Evolutionary conservation across 352 stramenopile species (phyloP).

Genomic region (Phytophthora quininea): DNA sequence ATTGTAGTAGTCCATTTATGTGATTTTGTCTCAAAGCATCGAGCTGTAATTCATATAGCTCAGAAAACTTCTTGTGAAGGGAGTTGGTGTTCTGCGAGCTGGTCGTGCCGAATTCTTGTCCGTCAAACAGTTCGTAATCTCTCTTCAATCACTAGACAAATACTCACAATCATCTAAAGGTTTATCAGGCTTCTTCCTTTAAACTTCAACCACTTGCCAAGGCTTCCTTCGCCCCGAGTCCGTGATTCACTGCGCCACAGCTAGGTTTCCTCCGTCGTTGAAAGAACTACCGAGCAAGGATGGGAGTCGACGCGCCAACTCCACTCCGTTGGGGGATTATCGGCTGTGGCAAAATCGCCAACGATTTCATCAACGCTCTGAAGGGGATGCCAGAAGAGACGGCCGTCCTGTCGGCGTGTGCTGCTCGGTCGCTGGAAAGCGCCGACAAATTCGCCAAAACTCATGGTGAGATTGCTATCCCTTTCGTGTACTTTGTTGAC

Average conservation of each 20-base stretch:
- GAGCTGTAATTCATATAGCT: neutral
- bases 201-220: neutral
- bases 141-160: too few species aligned
- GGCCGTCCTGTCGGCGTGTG: constrained; percentile 42
- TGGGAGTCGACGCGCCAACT: constrained; percentile 24
- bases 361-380: constrained; percentile 61
- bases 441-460: constrained; percentile 49
- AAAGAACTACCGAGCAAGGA: neutral
- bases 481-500: neutral
- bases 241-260: neutral
- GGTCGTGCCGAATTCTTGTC: too few species aligned
- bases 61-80: neutral
- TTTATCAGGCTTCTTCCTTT: too few species aligned
- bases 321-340: constrained; percentile 63
- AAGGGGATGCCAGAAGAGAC: constrained; percentile 17
- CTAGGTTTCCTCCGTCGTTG: neutral
- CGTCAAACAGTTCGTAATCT: too few species aligned
- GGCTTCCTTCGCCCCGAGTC: neutral
- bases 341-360: constrained; percentile 67
- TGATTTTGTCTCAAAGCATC: neutral
- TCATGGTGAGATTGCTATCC: constrained; percentile 31
- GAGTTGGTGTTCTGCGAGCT: neutral
- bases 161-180: too few species aligned
- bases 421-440: constrained; percentile 49
- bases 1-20: neutral